Evolutionary conservation across 768 basidiomycete genomes (phyloP), one percentile per base, ranked within the genome.

Genomic region (Fibroporia radiculosa): DNA sequence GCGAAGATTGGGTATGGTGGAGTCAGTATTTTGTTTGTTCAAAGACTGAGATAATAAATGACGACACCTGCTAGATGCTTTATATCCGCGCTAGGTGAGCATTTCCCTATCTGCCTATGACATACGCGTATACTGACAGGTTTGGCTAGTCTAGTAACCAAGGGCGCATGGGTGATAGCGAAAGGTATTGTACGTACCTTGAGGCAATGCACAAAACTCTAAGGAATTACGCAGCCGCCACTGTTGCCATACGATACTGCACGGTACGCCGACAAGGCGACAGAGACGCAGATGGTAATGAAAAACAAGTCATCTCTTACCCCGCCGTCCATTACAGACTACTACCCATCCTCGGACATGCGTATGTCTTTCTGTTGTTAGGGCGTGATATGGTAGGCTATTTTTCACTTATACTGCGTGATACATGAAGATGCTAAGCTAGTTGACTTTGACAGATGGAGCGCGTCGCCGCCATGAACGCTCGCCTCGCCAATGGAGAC

Each of bases 1-100:
- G 71, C 79, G 1, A 89, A 86, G 57, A 63, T 87, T 20, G 82
- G 81, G 50, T 87, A 84, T 49, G 81, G 81, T 41, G 84, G 84
- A 2, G 84, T 85, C 56, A 55, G 78, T 72, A 2, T 33, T 23
- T 16, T 14, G 24, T 28, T 25, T 3, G 6, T 19, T 14, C 16
- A 8, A 16, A 4, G 18, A 29, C 19, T 45, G 34, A 35, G n/a
- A n/a, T n/a, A n/a, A n/a, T n/a, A n/a, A n/a, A n/a, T n/a, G n/a
- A 19, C 26, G 18, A 13, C 12, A 10, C 14, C 42, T 33, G 10
- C 19, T 52, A 84, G 83, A 85, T 87, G 84, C 58, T 85, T 39
- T 82, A 80, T 56, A 82, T 84, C 40, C 78, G 84, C 11, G 74
- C 84, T 22, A 67, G 64, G 82, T 84, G 56, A 53, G 73, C 48